A percentile compares a stretch with the other conserved stretches of the same genome.
These are phyloP conservation scores for Trichoderma sp. DNA, from an alignment of 2,329 filamentous ascomycete species.

Conservation along the genomic window DNA sequence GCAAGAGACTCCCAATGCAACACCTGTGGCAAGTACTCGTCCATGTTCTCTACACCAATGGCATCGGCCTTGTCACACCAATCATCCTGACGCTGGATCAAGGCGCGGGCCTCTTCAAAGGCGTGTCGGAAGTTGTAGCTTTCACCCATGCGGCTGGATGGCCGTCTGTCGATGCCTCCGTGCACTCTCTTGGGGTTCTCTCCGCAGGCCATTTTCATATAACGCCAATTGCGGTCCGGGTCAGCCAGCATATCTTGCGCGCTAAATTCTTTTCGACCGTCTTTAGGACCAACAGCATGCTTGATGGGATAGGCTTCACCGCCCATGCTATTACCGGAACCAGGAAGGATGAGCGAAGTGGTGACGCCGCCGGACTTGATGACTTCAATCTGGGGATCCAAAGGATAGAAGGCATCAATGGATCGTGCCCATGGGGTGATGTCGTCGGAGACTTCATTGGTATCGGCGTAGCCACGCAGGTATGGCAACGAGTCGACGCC, in stretches of 20 bases:
- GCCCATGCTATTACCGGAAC: slow-evolving; percentile 72
- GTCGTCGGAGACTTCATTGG: slow-evolving; percentile 64
- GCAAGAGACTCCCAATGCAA: slow-evolving; percentile 64
- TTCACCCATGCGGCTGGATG: slow-evolving; percentile 65
- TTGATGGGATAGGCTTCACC: slow-evolving; percentile 72
- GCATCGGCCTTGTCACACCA: slow-evolving; percentile 63
- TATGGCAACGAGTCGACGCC: slow-evolving; percentile 60
- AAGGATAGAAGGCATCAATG: slow-evolving; percentile 64
- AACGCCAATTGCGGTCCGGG: slow-evolving; percentile 65
- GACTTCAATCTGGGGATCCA: slow-evolving; percentile 65
- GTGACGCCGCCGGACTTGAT: slow-evolving; percentile 76
- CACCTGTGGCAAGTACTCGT: slow-evolving; percentile 61
- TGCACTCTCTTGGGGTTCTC: slow-evolving; percentile 68
- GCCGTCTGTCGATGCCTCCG: slow-evolving; percentile 54
- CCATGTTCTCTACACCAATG: slow-evolving; percentile 52
- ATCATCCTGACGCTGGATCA: slow-evolving; percentile 64
- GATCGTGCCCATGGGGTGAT: slow-evolving; percentile 69
- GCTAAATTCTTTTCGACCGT: slow-evolving; percentile 64
- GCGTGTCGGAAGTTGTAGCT: slow-evolving; percentile 69
- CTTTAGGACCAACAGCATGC: slow-evolving; percentile 60
- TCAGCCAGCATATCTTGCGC: slow-evolving; percentile 65
- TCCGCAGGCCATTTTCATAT: slow-evolving; percentile 77
- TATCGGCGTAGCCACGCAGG: slow-evolving; percentile 57
- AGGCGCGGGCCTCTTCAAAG: slow-evolving; percentile 61
- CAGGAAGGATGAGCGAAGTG: slow-evolving; percentile 65